Conservation (phyloP, 1,284 basidiomycete genomes). For the Ganoderma lingzhi region DNA sequence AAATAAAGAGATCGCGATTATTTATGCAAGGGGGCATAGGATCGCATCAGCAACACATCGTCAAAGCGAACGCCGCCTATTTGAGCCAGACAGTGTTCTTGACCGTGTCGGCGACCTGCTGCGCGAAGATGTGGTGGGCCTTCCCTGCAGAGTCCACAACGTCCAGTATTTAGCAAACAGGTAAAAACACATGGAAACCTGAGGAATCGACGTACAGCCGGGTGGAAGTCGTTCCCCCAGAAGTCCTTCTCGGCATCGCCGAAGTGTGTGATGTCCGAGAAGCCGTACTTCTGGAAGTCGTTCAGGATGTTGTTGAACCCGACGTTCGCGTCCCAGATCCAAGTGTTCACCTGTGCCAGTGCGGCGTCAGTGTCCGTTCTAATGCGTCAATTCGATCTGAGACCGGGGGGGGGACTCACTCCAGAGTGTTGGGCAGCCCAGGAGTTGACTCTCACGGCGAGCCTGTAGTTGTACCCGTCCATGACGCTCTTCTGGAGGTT, state of each 20-base stretch:
- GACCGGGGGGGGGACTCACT: slow-evolving; percentile 39
- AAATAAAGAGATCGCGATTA: no score
- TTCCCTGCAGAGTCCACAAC: slow-evolving; percentile 24
- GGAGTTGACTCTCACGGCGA: slow-evolving; percentile 47
- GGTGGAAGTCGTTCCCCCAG: slow-evolving; percentile 50
- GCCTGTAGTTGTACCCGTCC: slow-evolving; percentile 55
- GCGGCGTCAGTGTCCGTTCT: slow-evolving; percentile 26
- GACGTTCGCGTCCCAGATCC: slow-evolving; percentile 57
- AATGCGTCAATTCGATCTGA: no score
- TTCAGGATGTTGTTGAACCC: slow-evolving; percentile 60
- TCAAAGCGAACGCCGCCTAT: background rate
- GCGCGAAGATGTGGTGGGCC: slow-evolving; percentile 34
- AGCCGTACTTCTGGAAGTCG: slow-evolving; percentile 57
- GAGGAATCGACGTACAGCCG: background rate
- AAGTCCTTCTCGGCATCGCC: slow-evolving; percentile 54
- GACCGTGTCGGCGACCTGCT: slow-evolving; percentile 31
- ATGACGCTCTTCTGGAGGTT: slow-evolving; percentile 52
- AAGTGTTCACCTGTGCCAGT: slow-evolving; percentile 19
- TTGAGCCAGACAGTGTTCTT: background rate
- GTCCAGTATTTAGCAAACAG: no score
- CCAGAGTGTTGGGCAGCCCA: slow-evolving; percentile 55
- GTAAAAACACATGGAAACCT: no score
- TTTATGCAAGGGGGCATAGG: no score
- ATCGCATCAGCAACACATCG: background rate
- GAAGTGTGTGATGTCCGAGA: slow-evolving; percentile 57